Percentiles rank a stretch among this genome's conserved stretches.
phyloP scores from a whole-genome alignment of 805 yeast species.

The Saturnispora kantuleensis region DNA sequence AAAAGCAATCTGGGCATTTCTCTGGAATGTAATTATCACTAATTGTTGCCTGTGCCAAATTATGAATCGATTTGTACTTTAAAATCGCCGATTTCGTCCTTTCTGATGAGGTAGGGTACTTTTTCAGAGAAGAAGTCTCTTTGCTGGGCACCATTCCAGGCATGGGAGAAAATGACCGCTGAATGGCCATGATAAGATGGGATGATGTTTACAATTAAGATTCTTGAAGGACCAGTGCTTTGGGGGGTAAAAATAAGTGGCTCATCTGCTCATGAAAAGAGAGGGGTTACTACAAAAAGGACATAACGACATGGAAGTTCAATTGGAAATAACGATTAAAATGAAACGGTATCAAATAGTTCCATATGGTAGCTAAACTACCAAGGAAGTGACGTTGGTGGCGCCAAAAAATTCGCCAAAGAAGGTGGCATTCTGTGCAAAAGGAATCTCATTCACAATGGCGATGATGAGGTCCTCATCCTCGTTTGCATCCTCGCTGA shows the following conservation, averaged over 20 bases:
- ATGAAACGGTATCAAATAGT: conserved; percentile 1
- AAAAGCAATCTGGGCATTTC: conserved; percentile 9
- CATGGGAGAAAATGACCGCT: conserved; percentile 4
- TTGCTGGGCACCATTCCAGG: not conserved
- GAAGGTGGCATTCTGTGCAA: conserved; percentile 4
- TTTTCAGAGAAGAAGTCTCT: not conserved
- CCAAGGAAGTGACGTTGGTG: conserved; percentile 2
- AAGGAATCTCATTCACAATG: conserved; percentile 6
- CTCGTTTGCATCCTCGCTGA: not conserved
- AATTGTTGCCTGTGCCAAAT: conserved; percentile 7
- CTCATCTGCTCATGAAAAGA: not conserved
- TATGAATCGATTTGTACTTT: conserved; percentile 7
- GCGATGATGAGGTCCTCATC: conserved; percentile 2
- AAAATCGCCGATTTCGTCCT: conserved; percentile 4
- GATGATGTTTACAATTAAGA: not conserved
- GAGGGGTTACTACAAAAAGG: not conserved
- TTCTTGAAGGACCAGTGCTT: not conserved
- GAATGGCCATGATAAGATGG: not conserved
- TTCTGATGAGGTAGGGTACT: not conserved
- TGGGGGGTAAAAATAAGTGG: not conserved
- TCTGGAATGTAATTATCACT: conserved; percentile 8
- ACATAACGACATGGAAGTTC: not conserved
- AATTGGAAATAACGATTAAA: not conserved
- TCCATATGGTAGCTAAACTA: not conserved
- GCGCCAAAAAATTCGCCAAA: conserved; percentile 5